These are phyloP conservation scores for Dothideomycetes sp. DNA, from an alignment of 2,329 filamentous ascomycete species.

Conservation along the genomic window DNA sequence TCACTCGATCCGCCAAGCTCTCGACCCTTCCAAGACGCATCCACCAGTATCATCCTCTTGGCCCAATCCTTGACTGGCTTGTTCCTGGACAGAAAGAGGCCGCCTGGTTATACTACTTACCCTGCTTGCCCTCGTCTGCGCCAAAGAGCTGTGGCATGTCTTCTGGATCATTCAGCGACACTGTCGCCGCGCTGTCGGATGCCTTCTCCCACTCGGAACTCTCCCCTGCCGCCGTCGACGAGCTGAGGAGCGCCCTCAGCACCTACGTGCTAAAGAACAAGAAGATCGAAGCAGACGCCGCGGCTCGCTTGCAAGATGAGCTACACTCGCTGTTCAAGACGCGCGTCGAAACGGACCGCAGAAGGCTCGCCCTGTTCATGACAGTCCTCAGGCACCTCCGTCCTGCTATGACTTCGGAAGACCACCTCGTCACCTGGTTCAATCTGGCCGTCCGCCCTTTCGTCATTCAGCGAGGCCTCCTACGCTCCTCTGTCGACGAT, in stretches of 20 bases:
- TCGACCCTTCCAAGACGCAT: no score
- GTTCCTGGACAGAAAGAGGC: no score
- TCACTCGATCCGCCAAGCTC: no score
- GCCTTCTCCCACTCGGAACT: conserved; percentile 26
- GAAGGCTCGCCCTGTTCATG: conserved; percentile 57
- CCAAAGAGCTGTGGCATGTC: conserved; percentile 8
- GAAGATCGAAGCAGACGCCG: conserved; percentile 54
- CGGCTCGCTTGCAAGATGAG: conserved; percentile 65
- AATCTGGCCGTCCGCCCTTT: conserved; percentile 49
- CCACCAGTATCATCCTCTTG: no score
- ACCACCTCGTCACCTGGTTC: conserved; percentile 62
- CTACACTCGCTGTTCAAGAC: conserved; percentile 56
- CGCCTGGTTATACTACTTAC: not conserved
- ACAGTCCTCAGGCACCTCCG: conserved; percentile 53
- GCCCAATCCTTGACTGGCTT: no score
- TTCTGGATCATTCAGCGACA: conserved; percentile 30
- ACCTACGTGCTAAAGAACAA: conserved; percentile 58
- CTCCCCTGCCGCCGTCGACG: conserved; percentile 49
- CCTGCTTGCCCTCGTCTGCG: not conserved
- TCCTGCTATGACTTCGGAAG: conserved; percentile 51
- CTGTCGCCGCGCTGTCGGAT: conserved; percentile 29
- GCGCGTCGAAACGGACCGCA: conserved; percentile 45
- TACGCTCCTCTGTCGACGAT: conserved; percentile 54
- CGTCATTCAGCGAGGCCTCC: conserved; percentile 45
- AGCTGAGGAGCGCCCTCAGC: conserved; percentile 50